Evolutionary conservation across 2,329 filamentous ascomycete species (phyloP).

Genomic region (Diaporthe citrichinensis): DNA sequence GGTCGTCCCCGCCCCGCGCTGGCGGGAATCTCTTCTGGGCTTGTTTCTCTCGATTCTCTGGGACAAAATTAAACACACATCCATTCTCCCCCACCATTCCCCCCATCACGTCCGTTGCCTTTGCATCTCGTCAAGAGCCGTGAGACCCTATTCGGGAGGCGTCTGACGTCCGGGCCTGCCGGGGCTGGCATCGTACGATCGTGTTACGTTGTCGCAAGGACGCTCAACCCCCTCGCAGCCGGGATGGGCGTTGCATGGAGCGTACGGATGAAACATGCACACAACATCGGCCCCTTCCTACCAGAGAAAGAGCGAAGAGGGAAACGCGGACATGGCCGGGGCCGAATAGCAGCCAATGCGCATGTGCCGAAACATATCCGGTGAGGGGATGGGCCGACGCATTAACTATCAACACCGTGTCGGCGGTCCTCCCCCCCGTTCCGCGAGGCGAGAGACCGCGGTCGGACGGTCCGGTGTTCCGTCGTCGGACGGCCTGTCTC

Average conservation of each 20-base stretch:
- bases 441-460: background rate
- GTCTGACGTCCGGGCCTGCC: background rate
- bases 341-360: background rate
- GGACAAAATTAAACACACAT: constrained; percentile 24
- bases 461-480: background rate
- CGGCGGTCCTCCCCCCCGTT: background rate
- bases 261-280: constrained; percentile 21
- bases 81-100: background rate
- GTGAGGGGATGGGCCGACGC: background rate
- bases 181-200: constrained; percentile 2
- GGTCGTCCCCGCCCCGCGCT: background rate
- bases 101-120: too few relatives aligned
- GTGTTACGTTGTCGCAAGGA: background rate
- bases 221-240: background rate
- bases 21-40: constrained; percentile 11
- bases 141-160: background rate
- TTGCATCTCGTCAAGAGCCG: constrained; percentile 44
- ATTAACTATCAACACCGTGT: background rate
- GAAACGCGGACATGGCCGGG: background rate
- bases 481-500: background rate
- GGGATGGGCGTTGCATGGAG: constrained; percentile 2
- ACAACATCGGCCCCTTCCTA: background rate
- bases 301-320: background rate
- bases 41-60: constrained; percentile 30
- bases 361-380: background rate